These are phyloP conservation scores for Globisporangium recalcitrans DNA, from an alignment of 352 stramenopile species.

Conservation along the genomic window DNA sequence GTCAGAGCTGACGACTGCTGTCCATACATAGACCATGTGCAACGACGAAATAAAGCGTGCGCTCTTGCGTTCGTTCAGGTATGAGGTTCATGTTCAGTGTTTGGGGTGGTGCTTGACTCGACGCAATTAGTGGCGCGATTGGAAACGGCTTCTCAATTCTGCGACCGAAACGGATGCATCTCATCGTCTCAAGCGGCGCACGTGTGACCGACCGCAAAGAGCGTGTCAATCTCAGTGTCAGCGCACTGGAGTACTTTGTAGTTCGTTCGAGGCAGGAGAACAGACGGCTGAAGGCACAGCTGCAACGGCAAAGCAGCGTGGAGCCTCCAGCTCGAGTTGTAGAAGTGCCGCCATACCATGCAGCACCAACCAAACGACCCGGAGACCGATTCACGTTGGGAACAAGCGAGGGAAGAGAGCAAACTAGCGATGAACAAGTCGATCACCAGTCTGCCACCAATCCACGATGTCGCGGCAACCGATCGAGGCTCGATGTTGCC, in stretches of 20 bases:
- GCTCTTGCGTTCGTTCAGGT: neutral
- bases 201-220: neutral
- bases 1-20: neutral
- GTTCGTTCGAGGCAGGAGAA: neutral
- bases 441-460: conserved; percentile 4
- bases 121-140: neutral
- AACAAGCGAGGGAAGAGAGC: neutral
- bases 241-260: too few relatives aligned
- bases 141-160: neutral
- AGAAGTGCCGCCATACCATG: neutral
- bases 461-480: neutral
- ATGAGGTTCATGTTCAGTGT: neutral
- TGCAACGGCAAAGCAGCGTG: neutral
- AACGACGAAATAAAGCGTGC: conserved; percentile 8
- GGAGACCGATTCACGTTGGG: conserved; percentile 10
- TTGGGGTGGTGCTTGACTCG: too few relatives aligned
- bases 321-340: neutral
- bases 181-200: neutral
- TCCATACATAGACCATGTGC: conserved; percentile 2
- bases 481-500: conserved; percentile 4
- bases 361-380: neutral
- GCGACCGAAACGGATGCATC: conserved; percentile 7
- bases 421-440: neutral
- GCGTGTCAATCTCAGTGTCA: neutral
- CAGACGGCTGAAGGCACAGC: neutral